phyloP scores from a whole-genome alignment of 75 land plant genomes.

The Chamaecyparis obtusa region DNA sequence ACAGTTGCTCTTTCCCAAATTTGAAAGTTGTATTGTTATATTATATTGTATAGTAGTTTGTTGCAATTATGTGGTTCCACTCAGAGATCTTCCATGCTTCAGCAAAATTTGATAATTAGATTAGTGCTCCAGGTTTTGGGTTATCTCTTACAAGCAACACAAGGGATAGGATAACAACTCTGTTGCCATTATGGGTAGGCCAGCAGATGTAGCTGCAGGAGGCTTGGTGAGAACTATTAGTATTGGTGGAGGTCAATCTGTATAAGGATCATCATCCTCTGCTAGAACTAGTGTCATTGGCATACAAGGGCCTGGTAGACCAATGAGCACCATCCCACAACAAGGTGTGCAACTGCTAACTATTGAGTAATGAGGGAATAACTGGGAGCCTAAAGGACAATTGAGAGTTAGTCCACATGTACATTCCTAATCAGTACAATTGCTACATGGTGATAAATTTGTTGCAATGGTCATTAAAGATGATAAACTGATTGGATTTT shows the following conservation, averaged over 20 bases:
- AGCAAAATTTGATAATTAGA: conserved; percentile 20
- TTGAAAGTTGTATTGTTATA: background rate
- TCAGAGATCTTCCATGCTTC: conserved; percentile 23
- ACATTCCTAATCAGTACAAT: background rate
- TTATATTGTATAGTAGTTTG: conserved; percentile 17
- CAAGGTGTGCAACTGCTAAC: too few relatives aligned
- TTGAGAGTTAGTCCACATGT: background rate
- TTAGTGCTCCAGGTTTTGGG: conserved; percentile 29
- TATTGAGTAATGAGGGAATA: background rate
- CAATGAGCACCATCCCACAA: too few relatives aligned
- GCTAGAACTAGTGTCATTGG: conserved; percentile 30
- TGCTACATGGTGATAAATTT: background rate
- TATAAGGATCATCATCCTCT: conserved; percentile 16
- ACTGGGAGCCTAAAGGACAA: background rate
- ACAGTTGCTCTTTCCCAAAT: conserved; percentile 44
- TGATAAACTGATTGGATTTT: too few relatives aligned
- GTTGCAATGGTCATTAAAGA: background rate
- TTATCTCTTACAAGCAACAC: conserved; percentile 28
- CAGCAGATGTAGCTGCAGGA: conserved; percentile 23
- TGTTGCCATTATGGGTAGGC: conserved; percentile 31
- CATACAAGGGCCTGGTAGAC: conserved; percentile 41
- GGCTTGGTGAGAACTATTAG: conserved; percentile 14
- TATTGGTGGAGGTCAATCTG: conserved; percentile 25
- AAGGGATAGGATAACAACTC: conserved; percentile 26
- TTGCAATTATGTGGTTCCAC: conserved; percentile 28